Conservation (phyloP, 2,329 filamentous ascomycete species). For the Aspergillus thermomutatus region DNA sequence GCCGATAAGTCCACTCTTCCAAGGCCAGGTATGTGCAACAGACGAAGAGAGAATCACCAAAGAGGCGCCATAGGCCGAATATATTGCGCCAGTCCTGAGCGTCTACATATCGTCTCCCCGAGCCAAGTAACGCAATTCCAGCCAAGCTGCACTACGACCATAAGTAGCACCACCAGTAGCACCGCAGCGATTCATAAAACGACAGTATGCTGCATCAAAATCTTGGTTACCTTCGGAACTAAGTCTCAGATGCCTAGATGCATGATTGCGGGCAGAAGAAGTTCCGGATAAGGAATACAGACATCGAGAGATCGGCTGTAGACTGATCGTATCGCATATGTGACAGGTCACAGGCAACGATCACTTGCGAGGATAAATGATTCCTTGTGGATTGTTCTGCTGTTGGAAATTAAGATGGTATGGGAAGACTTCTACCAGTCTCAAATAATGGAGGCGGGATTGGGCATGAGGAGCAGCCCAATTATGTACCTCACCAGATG, state of each 20-base stretch:
- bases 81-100: background rate
- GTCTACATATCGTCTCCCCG: background rate
- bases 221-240: background rate
- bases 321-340: background rate
- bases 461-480: background rate
- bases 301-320: background rate
- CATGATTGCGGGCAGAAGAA: background rate
- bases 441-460: no score
- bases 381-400: background rate
- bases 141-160: background rate
- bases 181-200: background rate
- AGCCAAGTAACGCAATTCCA: background rate
- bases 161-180: background rate
- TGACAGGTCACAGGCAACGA: background rate
- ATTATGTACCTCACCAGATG: background rate
- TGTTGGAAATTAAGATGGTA: background rate
- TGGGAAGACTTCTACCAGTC: background rate
- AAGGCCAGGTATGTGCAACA: background rate
- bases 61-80: background rate
- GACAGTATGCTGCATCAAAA: background rate
- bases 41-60: background rate
- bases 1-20: background rate
- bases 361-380: background rate
- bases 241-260: background rate
- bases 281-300: background rate